Base-by-base conservation (phyloP, 2,329 filamentous ascomycete species). In the Cordyceps farinosa region DNA sequence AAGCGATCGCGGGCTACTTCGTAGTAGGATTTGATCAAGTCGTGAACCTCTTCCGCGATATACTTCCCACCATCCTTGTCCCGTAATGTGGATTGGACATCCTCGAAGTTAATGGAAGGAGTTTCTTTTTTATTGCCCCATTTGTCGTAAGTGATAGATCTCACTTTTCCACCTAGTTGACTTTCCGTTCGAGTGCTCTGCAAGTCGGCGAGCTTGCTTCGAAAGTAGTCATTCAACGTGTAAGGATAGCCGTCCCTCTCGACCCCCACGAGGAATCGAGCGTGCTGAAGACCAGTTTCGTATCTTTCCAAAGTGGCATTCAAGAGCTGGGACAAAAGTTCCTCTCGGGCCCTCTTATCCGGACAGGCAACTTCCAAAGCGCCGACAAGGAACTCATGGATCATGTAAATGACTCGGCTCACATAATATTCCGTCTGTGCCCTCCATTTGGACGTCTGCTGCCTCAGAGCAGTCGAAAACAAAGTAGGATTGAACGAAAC, bases 1-100 rank as follows among this genome's bases (percentile, higher is more conserved):
- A 77, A 76, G 1, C 71, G 70, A 6, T 72, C 68, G 4, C 67
- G 66, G 0, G 75, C 72, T 0, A 76, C 60, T 8, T 68, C 66
- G 54, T 77, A 77, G 68, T 77, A 77, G 0, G 74, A 68, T 5
- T 66, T 32, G 6, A 76, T 69, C 34, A 69, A 69, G 45, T 75
- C 72, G 42, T 74, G 71, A 7, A 76, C 70, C 1, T 71, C 69
- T 40, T 74, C 64, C 0, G 67, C 44, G 1, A 67, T 15, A 6
- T 72, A 68, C n/a, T 70, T 58, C 1, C 57, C 47, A 56, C 70
- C 65, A 62, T 50, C 68, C 68, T 51, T 64, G 10, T 60, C 62
- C 44, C 65, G 61, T 8, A 66, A 64, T 2, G 64, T 64, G 8
- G 47, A 54, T 36, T 64, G 36, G 30, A 72, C 55, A 8, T 68